phyloP scores from a whole-genome alignment of 2,329 filamentous ascomycete genomes.

The Claviceps arundinis region DNA sequence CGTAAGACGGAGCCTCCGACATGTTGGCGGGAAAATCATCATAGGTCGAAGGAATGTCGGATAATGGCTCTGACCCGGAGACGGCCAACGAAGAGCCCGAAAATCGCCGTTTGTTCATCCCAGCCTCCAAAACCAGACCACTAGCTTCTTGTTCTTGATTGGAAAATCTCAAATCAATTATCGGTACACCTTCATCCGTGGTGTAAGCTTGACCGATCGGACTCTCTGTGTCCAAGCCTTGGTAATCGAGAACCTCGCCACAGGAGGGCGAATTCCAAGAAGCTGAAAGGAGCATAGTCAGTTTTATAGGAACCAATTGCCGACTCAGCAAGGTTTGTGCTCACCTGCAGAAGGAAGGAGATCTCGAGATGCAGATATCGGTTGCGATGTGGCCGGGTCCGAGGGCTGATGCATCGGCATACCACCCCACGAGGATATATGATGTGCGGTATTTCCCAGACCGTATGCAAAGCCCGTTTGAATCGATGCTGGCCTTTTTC shows the following conservation, averaged over 20 bases:
- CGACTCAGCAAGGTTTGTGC: neutral
- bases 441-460: conserved; percentile 3
- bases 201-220: conserved; percentile 49
- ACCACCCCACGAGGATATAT: conserved; percentile 7
- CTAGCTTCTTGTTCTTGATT: conserved; percentile 35
- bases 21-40: conserved; percentile 56
- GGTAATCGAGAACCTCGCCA: conserved; percentile 43
- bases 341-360: conserved; percentile 5
- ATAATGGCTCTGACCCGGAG: conserved; percentile 51
- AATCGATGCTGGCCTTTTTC: conserved; percentile 6
- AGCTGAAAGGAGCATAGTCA: conserved; percentile 9
- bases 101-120: conserved; percentile 46
- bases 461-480: conserved; percentile 8
- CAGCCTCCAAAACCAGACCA: conserved; percentile 34
- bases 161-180: conserved; percentile 45
- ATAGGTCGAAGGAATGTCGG: conserved; percentile 56
- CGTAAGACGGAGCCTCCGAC: conserved; percentile 55
- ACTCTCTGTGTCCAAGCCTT: conserved; percentile 43
- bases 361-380: conserved; percentile 7
- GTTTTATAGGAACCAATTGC: neutral
- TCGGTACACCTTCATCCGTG: conserved; percentile 48
- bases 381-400: conserved; percentile 3
- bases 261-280: conserved; percentile 41
- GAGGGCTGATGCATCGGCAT: neutral
- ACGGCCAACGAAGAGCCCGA: conserved; percentile 64